Evolutionary conservation across 768 basidiomycete genomes (phyloP).

Genomic region (Naganishia onofrii): DNA sequence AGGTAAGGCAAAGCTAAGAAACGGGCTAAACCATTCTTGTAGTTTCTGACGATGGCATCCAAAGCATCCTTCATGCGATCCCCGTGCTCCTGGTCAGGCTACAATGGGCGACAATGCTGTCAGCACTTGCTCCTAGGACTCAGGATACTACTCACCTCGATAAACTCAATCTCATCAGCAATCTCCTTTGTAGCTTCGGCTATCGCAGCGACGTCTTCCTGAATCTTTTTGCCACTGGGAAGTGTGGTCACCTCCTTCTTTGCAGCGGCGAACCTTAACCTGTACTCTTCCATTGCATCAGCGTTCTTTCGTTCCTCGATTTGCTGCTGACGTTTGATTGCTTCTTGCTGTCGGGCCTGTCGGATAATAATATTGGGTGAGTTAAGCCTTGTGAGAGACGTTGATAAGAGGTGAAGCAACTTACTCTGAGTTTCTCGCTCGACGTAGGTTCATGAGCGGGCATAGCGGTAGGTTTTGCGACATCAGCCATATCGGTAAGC

Average conservation of each 20-base stretch:
- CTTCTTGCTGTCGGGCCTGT: conserved; percentile 10
- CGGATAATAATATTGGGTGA: not conserved
- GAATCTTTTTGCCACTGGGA: not conserved
- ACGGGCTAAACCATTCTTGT: conserved; percentile 27
- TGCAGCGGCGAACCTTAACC: not conserved
- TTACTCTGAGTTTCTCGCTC: conserved; percentile 10
- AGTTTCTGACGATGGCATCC: conserved; percentile 23
- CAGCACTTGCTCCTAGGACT: not conserved
- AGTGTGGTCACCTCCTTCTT: conserved; percentile 5
- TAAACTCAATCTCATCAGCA: conserved; percentile 13
- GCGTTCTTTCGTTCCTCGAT: conserved; percentile 16
- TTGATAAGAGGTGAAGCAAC: not conserved
- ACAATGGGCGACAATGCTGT: not conserved
- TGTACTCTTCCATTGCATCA: conserved; percentile 20
- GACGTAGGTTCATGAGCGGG: not conserved
- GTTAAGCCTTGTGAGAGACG: not conserved
- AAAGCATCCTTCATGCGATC: conserved; percentile 3
- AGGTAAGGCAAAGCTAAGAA: conserved; percentile 26
- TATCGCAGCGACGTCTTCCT: not conserved
- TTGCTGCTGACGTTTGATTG: conserved; percentile 2
- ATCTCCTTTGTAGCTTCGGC: conserved; percentile 2
- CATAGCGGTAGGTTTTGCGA: not conserved
- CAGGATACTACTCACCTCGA: conserved; percentile 11
- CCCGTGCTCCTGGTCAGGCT: conserved; percentile 22
- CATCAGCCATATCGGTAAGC: not conserved